Conservation (phyloP, 2,329 filamentous ascomycete species). For the Hymenoscyphus salicellus region DNA sequence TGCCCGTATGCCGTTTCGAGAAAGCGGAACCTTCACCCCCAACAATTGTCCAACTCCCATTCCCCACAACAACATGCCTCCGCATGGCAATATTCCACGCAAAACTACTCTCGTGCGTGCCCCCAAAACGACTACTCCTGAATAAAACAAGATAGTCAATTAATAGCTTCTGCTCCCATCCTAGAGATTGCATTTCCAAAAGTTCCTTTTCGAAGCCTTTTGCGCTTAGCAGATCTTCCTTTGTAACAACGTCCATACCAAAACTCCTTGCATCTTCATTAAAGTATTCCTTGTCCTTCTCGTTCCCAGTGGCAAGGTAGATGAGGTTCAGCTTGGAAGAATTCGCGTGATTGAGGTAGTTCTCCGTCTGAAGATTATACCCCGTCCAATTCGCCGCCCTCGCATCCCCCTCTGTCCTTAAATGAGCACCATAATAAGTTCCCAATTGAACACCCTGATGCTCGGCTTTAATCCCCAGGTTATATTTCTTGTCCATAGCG, state of each 20-base stretch:
- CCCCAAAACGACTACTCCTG: conserved; percentile 41
- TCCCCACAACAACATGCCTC: conserved; percentile 30
- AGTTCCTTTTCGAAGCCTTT: conserved; percentile 29
- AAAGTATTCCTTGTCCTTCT: conserved; percentile 39
- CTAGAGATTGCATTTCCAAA: conserved; percentile 36
- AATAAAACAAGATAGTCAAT: conserved; percentile 50
- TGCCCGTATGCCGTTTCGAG: not conserved
- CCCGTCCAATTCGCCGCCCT: conserved; percentile 36
- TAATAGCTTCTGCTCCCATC: conserved; percentile 46
- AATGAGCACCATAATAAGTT: conserved; percentile 40
- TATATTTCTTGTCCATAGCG: conserved; percentile 32
- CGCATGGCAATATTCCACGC: conserved; percentile 46
- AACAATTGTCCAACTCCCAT: conserved; percentile 13
- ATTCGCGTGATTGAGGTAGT: conserved; percentile 37
- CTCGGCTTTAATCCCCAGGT: conserved; percentile 31
- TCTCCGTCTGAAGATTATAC: conserved; percentile 36
- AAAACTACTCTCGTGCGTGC: conserved; percentile 44
- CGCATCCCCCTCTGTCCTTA: conserved; percentile 40
- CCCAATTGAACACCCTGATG: conserved; percentile 25
- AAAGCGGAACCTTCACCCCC: conserved; percentile 6
- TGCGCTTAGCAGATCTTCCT: conserved; percentile 40
- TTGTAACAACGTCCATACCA: conserved; percentile 40
- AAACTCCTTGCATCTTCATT: conserved; percentile 36
- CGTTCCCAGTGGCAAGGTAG: conserved; percentile 44
- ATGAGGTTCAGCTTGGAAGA: conserved; percentile 32